phyloP scores from a whole-genome alignment of 2,329 filamentous ascomycete species.

The Fusarium euwallaceae region DNA sequence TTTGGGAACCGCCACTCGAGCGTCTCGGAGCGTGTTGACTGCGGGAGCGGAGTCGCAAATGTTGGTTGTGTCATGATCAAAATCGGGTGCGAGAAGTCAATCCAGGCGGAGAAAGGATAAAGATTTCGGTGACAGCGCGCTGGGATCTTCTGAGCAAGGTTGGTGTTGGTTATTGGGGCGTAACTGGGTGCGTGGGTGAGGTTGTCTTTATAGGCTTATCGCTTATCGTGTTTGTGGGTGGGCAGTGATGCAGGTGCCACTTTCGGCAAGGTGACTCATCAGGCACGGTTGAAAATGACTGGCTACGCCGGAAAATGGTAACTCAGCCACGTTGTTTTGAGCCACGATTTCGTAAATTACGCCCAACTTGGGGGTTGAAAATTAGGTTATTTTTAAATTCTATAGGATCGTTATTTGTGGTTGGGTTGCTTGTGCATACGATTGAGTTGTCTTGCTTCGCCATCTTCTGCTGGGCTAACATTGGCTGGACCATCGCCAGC shows the following conservation, averaged over 20 bases:
- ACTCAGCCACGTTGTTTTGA: neutral
- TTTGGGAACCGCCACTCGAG: conserved; percentile 61
- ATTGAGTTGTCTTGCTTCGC: neutral
- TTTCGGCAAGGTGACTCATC: neutral
- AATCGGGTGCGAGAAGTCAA: neutral
- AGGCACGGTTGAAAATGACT: neutral
- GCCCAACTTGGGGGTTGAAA: neutral
- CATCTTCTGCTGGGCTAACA: neutral
- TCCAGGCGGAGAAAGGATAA: neutral
- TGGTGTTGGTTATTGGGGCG: neutral
- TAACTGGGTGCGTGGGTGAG: neutral
- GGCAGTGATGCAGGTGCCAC: neutral
- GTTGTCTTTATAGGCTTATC: neutral
- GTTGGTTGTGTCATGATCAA: conserved; percentile 19
- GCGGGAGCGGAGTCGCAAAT: conserved; percentile 60
- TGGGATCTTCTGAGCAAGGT: neutral
- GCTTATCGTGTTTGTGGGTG: neutral
- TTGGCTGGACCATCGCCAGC: neutral
- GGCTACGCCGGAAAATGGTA: neutral
- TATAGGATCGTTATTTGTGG: neutral
- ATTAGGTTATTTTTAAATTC: neutral
- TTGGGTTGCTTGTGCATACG: neutral
- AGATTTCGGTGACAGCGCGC: neutral
- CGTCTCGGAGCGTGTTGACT: conserved; percentile 58
- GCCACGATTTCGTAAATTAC: neutral